Percentiles rank a stretch among this genome's conserved stretches.
phyloP scores from a whole-genome alignment of 345 rosid genomes.

The Hibiscus mutabilis region DNA sequence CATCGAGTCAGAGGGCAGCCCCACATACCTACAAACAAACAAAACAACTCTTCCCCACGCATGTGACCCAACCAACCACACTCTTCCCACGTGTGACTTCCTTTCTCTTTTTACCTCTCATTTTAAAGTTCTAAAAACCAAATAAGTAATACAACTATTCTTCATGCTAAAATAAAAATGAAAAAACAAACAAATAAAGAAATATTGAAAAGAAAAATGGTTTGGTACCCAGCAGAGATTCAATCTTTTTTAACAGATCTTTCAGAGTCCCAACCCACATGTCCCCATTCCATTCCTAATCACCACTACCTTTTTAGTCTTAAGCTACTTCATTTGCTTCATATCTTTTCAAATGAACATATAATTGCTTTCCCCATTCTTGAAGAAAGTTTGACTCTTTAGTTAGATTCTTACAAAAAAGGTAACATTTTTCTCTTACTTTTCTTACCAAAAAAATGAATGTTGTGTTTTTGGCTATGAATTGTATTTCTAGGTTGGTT shows the following conservation, averaged over 20 bases:
- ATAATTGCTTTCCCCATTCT: not conserved
- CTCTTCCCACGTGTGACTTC: not conserved
- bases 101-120: not conserved
- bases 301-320: not conserved
- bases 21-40: not conserved
- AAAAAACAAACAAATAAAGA: not conserved
- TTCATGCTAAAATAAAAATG: not conserved
- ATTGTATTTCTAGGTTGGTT: not conserved
- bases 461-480: not conserved
- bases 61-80: slow-evolving; percentile 10
- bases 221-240: not conserved
- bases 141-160: too few species aligned
- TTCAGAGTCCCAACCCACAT: not conserved
- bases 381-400: not conserved
- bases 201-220: not conserved
- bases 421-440: not conserved
- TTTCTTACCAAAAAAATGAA: not conserved
- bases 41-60: not conserved
- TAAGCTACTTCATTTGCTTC: not conserved
- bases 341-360: not conserved
- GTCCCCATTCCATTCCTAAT: not conserved
- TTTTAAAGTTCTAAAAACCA: not conserved
- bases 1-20: not conserved
- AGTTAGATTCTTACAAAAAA: not conserved
- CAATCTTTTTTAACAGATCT: not conserved